Conservation (phyloP, 1,284 basidiomycete genomes). For the Phellopilus nigrolimitatus region DNA sequence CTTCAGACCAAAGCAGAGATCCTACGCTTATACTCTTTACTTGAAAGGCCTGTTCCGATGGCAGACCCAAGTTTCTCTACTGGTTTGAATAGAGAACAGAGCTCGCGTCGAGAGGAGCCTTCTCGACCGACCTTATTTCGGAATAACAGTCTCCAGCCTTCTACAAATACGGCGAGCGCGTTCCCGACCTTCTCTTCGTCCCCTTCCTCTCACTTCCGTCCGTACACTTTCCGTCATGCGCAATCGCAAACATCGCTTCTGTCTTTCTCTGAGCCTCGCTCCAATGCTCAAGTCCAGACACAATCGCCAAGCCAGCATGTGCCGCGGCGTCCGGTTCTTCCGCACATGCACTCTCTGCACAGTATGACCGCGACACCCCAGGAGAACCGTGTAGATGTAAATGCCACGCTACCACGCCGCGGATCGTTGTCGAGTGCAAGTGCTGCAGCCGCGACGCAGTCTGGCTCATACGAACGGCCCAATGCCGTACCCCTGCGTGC, state of each 20-base stretch:
- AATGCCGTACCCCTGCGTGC: no score
- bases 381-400: constrained; percentile 8
- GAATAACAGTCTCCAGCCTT: constrained; percentile 9
- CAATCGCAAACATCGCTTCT: constrained; percentile 10
- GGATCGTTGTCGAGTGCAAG: constrained; percentile 18
- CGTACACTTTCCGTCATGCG: neutral
- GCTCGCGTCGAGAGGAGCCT: neutral
- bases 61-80: neutral
- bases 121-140: constrained; percentile 7
- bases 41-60: constrained; percentile 11
- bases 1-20: neutral
- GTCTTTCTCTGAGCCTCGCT: neutral
- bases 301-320: constrained; percentile 9
- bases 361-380: constrained; percentile 13
- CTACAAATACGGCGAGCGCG: neutral
- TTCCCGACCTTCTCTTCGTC: neutral
- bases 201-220: neutral
- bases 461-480: no score
- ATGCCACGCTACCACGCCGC: constrained; percentile 12
- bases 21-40: constrained; percentile 11
- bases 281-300: neutral
- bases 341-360: constrained; percentile 14
- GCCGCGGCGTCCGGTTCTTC: constrained; percentile 15
- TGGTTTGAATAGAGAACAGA: neutral
- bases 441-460: constrained; percentile 10